These are phyloP conservation scores for Fremontodendron californicum DNA, from an alignment of 345 rosid genomes.

Conservation along the genomic window DNA sequence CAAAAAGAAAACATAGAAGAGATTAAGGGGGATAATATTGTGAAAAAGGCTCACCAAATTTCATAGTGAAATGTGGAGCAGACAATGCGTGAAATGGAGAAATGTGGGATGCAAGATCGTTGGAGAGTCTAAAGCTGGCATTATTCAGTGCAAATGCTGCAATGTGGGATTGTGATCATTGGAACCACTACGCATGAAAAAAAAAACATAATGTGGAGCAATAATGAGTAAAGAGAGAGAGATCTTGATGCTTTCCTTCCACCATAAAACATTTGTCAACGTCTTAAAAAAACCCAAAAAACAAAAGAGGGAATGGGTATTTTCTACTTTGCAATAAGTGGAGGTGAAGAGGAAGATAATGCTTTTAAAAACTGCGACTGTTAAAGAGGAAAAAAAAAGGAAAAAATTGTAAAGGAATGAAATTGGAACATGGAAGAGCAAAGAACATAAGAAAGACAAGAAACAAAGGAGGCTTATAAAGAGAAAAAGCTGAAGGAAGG, in stretches of 20 bases:
- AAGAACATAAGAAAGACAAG: neutral
- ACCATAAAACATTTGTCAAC: neutral
- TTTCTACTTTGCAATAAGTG: neutral
- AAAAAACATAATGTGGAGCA: conserved; percentile 9
- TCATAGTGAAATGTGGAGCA: conserved; percentile 23
- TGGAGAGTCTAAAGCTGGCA: conserved; percentile 14
- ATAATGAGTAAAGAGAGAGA: conserved; percentile 9
- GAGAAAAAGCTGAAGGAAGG: neutral
- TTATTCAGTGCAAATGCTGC: conserved; percentile 11
- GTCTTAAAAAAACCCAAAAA: neutral
- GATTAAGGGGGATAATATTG: neutral
- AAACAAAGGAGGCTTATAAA: neutral
- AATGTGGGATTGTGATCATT: conserved; percentile 7
- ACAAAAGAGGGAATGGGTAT: neutral
- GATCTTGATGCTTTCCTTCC: conserved; percentile 13
- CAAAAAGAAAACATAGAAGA: too few relatives aligned
- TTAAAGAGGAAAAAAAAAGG: too few relatives aligned
- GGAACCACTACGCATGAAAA: conserved; percentile 1
- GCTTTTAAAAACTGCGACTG: neutral
- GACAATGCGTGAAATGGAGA: conserved; percentile 15
- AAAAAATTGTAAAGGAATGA: neutral
- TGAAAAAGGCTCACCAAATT: conserved; percentile 16
- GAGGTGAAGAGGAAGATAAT: neutral
- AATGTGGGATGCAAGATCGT: neutral
- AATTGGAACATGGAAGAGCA: neutral